Evolutionary conservation across 2,329 filamentous ascomycete genomes (phyloP).

Genomic region (Sphaerulina musiva): DNA sequence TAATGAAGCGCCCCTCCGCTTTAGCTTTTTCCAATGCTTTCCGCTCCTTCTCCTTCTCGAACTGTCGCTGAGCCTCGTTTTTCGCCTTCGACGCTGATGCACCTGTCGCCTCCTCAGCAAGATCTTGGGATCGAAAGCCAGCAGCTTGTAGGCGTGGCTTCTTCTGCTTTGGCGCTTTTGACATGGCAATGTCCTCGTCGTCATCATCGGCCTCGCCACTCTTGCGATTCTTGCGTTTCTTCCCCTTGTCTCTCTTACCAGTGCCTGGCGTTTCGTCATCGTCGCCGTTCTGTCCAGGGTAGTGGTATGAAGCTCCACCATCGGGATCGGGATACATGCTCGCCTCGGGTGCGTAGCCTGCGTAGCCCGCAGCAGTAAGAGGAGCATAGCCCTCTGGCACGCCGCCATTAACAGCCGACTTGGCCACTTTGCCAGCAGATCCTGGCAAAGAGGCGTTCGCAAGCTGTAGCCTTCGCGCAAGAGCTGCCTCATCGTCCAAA

Average conservation of each 20-base stretch:
- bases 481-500: constrained; percentile 26
- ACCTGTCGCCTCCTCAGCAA: constrained; percentile 25
- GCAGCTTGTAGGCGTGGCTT: constrained; percentile 31
- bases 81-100: constrained; percentile 31
- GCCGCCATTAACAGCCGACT: constrained; percentile 20
- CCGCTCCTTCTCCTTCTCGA: constrained; percentile 42
- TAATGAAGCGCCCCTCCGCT: constrained; percentile 41
- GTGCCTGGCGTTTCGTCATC: constrained; percentile 20
- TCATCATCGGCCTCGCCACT: constrained; percentile 27
- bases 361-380: constrained; percentile 25
- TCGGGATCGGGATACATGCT: constrained; percentile 30
- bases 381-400: constrained; percentile 31
- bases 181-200: constrained; percentile 34
- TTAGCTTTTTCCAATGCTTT: constrained; percentile 37
- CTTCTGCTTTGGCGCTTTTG: constrained; percentile 31
- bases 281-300: constrained; percentile 22
- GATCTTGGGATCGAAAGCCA: constrained; percentile 29
- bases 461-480: constrained; percentile 28
- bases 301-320: constrained; percentile 24
- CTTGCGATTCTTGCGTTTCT: constrained; percentile 22
- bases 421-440: constrained; percentile 28
- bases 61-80: constrained; percentile 43
- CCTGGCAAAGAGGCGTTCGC: constrained; percentile 28
- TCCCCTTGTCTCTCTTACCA: constrained; percentile 8
- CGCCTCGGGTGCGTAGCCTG: constrained; percentile 27